Percentiles rank a stretch among this genome's conserved stretches.
Evolutionary conservation across 805 yeast genomes (phyloP).

Genomic region (Candida nitratophila): DNA sequence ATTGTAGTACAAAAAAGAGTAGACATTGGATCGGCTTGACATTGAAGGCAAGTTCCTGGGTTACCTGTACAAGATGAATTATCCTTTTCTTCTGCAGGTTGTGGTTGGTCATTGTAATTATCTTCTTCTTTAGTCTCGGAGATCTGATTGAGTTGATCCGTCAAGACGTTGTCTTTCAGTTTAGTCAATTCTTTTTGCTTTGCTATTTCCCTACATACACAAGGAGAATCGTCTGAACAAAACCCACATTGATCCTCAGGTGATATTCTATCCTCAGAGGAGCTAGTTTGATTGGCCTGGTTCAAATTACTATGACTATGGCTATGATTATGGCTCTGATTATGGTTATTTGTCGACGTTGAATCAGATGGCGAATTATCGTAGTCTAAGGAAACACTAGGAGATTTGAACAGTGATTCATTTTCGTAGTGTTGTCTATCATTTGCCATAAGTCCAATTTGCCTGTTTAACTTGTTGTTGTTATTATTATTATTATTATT

Average conservation of each 20-base stretch:
- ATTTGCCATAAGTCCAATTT: not conserved
- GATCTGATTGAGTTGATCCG: conserved; percentile 11
- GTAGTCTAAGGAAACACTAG: conserved; percentile 10
- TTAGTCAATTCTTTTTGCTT: conserved; percentile 31
- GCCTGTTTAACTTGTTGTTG: not conserved
- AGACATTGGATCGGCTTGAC: conserved; percentile 82
- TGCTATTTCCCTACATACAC: conserved; percentile 82
- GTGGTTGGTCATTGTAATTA: too few relatives aligned
- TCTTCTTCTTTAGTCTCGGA: not conserved
- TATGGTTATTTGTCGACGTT: not conserved
- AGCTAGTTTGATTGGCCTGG: too few relatives aligned
- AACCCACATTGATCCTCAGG: conserved; percentile 78
- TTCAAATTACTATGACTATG: conserved; percentile 25
- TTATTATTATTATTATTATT: conserved; percentile 2
- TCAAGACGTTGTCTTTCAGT: conserved; percentile 13
- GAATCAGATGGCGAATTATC: conserved; percentile 3
- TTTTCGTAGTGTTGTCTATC: conserved; percentile 6
- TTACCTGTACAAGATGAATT: conserved; percentile 64
- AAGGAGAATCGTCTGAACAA: conserved; percentile 86
- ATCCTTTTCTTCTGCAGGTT: not conserved
- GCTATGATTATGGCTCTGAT: conserved; percentile 10
- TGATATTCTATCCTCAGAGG: conserved; percentile 32
- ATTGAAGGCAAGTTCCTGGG: conserved; percentile 81
- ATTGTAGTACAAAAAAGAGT: conserved; percentile 84
- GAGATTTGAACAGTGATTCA: conserved; percentile 19